A percentile compares a stretch with the other conserved stretches of the same genome.
Conservation (phyloP, 495 filamentous ascomycete genomes). For the Talaromyces thailandensis region DNA sequence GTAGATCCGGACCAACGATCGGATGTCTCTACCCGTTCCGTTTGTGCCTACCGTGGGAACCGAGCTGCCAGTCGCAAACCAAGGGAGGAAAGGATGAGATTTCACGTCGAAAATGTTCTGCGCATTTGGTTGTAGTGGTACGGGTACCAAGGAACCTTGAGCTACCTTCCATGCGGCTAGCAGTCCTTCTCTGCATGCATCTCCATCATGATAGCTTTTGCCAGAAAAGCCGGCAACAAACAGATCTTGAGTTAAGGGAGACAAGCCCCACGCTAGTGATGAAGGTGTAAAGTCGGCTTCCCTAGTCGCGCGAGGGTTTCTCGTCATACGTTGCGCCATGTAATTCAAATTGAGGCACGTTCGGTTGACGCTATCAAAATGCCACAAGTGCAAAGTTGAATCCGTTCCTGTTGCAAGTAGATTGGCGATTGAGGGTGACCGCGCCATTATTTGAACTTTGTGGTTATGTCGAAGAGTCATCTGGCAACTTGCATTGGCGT, state of each 20-base stretch:
- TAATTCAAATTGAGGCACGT: conserved; percentile 12
- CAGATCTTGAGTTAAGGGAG: conserved; percentile 38
- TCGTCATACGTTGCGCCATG: background rate
- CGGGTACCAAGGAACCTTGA: conserved; percentile 32
- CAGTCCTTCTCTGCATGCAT: conserved; percentile 53
- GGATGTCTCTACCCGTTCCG: conserved; percentile 22
- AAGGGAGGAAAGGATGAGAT: conserved; percentile 58
- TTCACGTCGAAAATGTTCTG: conserved; percentile 73
- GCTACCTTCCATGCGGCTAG: conserved; percentile 62
- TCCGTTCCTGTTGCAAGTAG: conserved; percentile 43
- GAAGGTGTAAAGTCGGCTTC: conserved; percentile 53
- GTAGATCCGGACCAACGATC: conserved; percentile 45
- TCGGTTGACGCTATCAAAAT: conserved; percentile 9
- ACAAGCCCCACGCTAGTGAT: conserved; percentile 62
- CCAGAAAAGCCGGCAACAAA: conserved; percentile 74
- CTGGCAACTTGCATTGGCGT: conserved; percentile 24
- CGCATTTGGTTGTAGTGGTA: conserved; percentile 40
- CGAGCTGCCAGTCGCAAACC: conserved; percentile 55
- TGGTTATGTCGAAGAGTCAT: conserved; percentile 55
- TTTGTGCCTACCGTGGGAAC: conserved; percentile 18
- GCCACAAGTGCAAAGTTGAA: conserved; percentile 24
- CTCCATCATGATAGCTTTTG: conserved; percentile 42
- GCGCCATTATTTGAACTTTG: conserved; percentile 62
- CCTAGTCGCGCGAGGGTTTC: conserved; percentile 24
- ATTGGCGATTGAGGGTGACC: conserved; percentile 31